Base-by-base conservation (phyloP, 1,139 yeast species). In the Pichia sorboxylosa region DNA sequence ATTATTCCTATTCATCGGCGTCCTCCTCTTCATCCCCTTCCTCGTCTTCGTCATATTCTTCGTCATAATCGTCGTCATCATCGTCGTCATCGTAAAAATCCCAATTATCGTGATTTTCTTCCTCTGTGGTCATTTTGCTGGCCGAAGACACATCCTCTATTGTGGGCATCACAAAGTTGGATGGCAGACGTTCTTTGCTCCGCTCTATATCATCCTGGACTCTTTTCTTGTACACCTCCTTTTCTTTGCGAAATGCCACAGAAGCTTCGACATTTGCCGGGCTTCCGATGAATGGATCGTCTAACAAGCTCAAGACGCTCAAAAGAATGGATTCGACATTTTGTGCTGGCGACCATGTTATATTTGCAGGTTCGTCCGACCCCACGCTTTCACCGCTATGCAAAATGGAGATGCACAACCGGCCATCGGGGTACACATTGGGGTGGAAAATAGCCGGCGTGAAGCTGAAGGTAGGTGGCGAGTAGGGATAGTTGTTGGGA, bases 181-280 rank as follows among this genome's bases (percentile, higher is more conserved):
- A 71, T 14, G 97, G 98, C 36, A 87, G 81, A 54, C 84, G 87
- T 37, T 71, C 70, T 52, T 77, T 80, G 26, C 93, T 80, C 45
- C 83, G 69, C 43, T 77, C 84, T 28, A 90, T 97, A 51, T 84
- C 96, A 46, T 73, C 72, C 40, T 69, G 65, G 6, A 87, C 94
- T 53, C 81, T 74, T 54, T 73, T 75, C 52, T 74, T 74, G 59
- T 84, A 90, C 35, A 74, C 79, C 20, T 77, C 85, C 16, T 82
- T 78, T 57, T 81, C 75, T 52, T 83, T 83, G 48, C 93, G 69
- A 70, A 84, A 85, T 49, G 83, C 85, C 18, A 87, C 85, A 17
- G 94, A 84, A 8, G 98, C 98, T 54, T 90, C 97, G 31, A 90
- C 90, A 55, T 90, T 90, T 6, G 98, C 98, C 4, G 98, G 97